Evolutionary conservation across 2,329 filamentous ascomycete species (phyloP).

Genomic region (Thielaviopsis musarum): DNA sequence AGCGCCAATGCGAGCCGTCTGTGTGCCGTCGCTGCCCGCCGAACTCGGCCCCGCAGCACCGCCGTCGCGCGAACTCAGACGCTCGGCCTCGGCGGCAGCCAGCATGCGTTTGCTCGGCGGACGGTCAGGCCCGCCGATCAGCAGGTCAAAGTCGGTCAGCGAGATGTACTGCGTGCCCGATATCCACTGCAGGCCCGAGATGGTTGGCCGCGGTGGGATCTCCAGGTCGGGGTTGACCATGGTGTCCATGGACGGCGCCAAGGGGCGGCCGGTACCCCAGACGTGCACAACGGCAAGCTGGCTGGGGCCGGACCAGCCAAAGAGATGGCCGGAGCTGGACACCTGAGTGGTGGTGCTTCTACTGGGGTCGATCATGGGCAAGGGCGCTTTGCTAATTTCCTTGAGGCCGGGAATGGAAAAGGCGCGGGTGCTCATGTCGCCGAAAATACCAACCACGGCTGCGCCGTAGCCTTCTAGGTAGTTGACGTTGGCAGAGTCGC

Average conservation of each 20-base stretch:
- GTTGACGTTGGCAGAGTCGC: slow-evolving; percentile 63
- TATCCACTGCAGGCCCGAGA: slow-evolving; percentile 93
- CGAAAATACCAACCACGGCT: slow-evolving; percentile 70
- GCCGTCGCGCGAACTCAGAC: slow-evolving; percentile 18
- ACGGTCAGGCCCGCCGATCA: slow-evolving; percentile 78
- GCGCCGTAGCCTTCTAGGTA: slow-evolving; percentile 56
- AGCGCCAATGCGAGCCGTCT: slow-evolving; percentile 10
- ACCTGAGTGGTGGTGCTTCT: slow-evolving; percentile 56
- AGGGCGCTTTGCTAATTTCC: slow-evolving; percentile 54
- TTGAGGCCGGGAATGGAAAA: slow-evolving; percentile 79
- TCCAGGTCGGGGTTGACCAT: slow-evolving; percentile 62
- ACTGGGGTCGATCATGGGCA: slow-evolving; percentile 56
- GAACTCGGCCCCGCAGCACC: slow-evolving; percentile 16
- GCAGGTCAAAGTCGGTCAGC: slow-evolving; percentile 68
- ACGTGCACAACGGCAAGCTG: slow-evolving; percentile 71
- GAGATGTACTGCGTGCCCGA: slow-evolving; percentile 85
- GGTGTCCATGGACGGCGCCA: slow-evolving; percentile 49
- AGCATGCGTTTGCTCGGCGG: slow-evolving; percentile 82
- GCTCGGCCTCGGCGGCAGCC: slow-evolving; percentile 49
- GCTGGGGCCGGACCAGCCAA: slow-evolving; percentile 78
- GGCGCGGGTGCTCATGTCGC: slow-evolving; percentile 61
- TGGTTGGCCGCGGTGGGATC: slow-evolving; percentile 71
- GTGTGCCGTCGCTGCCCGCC: slow-evolving; percentile 2
- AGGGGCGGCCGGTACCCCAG: slow-evolving; percentile 56
- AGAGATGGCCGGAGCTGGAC: slow-evolving; percentile 61